Percentiles rank a stretch among this genome's conserved stretches.
Evolutionary conservation across 768 basidiomycete species (phyloP).

Genomic region (Leccinum subgranulosum): DNA sequence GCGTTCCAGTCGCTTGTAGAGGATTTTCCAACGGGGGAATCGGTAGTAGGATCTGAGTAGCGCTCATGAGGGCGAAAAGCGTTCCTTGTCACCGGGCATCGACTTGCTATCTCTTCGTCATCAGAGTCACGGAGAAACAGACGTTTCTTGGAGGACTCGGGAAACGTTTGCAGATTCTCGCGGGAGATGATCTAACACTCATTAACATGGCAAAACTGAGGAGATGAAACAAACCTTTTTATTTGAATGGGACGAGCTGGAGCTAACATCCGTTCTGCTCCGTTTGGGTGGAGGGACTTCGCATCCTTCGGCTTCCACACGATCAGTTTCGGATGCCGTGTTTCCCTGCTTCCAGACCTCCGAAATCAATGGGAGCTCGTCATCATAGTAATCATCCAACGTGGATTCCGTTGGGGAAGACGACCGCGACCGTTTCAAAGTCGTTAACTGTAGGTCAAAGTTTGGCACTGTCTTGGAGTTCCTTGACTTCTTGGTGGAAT

Average conservation of each 20-base stretch:
- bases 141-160: neutral
- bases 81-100: neutral
- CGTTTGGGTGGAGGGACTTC: slow-evolving; percentile 20
- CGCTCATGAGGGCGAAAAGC: slow-evolving; percentile 26
- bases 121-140: slow-evolving; percentile 20
- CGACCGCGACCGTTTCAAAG: slow-evolving; percentile 23
- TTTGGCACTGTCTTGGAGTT: slow-evolving; percentile 34
- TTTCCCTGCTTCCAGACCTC: slow-evolving; percentile 33
- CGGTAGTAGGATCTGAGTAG: slow-evolving; percentile 28
- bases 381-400: slow-evolving; percentile 34
- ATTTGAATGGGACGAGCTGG: neutral
- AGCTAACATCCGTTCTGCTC: neutral
- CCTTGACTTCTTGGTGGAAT: slow-evolving; percentile 2
- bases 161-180: neutral
- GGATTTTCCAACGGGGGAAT: slow-evolving; percentile 1
- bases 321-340: slow-evolving; percentile 31
- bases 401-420: slow-evolving; percentile 5
- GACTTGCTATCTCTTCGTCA: slow-evolving; percentile 10
- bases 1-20: slow-evolving; percentile 1
- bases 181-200: neutral
- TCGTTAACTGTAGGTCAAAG: slow-evolving; percentile 50
- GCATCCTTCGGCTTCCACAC: slow-evolving; percentile 34
- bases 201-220: slow-evolving; percentile 10
- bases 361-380: slow-evolving; percentile 29
- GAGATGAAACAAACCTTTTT: slow-evolving; percentile 16